These are phyloP conservation scores for Telfairia occidentalis DNA, from an alignment of 331 rosid species.

Conservation along the genomic window DNA sequence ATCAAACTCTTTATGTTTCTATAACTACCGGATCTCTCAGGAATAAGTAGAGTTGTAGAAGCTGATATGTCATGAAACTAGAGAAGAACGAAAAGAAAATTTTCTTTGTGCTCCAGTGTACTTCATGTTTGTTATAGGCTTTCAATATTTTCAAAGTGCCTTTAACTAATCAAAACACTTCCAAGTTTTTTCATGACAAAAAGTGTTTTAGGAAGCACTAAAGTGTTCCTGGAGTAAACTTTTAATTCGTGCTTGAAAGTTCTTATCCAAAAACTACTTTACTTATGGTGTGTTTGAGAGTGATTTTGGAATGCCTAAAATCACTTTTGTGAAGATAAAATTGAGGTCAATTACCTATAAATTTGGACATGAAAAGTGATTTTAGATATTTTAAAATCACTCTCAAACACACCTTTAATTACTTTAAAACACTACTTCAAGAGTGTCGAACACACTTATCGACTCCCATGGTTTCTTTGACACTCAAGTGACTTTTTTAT, in stretches of 20 bases:
- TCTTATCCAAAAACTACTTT: not conserved
- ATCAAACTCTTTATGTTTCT: not conserved
- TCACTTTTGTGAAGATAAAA: no score
- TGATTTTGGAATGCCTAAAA: no score
- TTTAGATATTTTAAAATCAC: no score
- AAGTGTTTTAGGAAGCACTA: not conserved
- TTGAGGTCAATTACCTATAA: no score
- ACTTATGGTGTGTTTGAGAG: no score
- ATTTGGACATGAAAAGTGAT: no score
- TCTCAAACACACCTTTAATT: no score
- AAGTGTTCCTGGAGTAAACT: not conserved
- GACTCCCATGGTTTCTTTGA: not conserved
- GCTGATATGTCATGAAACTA: not conserved
- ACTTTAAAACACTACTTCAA: no score
- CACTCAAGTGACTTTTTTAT: not conserved
- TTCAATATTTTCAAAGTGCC: not conserved
- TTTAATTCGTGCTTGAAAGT: not conserved
- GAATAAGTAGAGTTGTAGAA: not conserved
- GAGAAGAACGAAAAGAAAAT: not conserved
- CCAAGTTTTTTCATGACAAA: not conserved
- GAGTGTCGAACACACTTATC: no score
- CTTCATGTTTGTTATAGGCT: not conserved
- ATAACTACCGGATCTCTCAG: not conserved
- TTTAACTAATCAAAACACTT: not conserved
- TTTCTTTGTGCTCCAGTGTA: not conserved